Percentiles rank a stretch among this genome's conserved stretches.
Evolutionary conservation across 176 grass and related monocot genomes (phyloP).

Genomic region (Oryza rufipogon): DNA sequence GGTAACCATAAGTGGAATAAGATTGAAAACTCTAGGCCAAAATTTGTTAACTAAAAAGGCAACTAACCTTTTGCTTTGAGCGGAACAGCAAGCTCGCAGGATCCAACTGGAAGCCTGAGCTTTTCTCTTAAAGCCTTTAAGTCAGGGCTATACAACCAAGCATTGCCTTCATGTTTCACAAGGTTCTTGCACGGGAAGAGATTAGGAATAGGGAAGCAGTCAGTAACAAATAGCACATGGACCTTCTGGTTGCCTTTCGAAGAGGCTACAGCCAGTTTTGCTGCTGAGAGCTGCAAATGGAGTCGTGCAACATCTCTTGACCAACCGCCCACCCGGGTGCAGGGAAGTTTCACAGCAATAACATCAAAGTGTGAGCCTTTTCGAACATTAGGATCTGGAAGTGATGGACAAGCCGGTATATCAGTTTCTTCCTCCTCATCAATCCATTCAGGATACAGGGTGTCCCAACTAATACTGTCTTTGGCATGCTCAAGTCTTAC

Average conservation of each 20-base stretch:
- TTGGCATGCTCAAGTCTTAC: constrained; percentile 71
- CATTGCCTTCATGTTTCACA: constrained; percentile 72
- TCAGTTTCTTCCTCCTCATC: constrained; percentile 81
- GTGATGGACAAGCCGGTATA: constrained; percentile 54
- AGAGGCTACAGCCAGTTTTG: constrained; percentile 67
- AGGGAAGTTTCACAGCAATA: constrained; percentile 70
- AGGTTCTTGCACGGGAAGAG: constrained; percentile 88
- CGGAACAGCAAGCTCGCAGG: constrained; percentile 83
- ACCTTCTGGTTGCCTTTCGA: constrained; percentile 44
- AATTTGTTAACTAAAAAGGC: not conserved
- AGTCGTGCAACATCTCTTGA: constrained; percentile 83
- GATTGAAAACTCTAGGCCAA: not conserved
- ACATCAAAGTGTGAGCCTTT: constrained; percentile 57
- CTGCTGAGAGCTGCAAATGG: constrained; percentile 84
- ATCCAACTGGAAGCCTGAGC: constrained; percentile 82
- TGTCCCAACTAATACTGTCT: constrained; percentile 67
- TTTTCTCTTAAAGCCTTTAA: constrained; percentile 69
- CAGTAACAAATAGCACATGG: constrained; percentile 78
- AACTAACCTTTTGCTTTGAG: constrained; percentile 81
- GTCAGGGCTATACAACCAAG: constrained; percentile 81
- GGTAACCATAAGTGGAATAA: not conserved
- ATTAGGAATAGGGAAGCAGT: constrained; percentile 83
- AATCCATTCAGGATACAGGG: constrained; percentile 92
- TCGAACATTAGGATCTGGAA: constrained; percentile 61
- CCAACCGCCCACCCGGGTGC: constrained; percentile 60